Evolutionary conservation across 148 eudicot genomes (phyloP).

Genomic region (Persicaria maculosa): DNA sequence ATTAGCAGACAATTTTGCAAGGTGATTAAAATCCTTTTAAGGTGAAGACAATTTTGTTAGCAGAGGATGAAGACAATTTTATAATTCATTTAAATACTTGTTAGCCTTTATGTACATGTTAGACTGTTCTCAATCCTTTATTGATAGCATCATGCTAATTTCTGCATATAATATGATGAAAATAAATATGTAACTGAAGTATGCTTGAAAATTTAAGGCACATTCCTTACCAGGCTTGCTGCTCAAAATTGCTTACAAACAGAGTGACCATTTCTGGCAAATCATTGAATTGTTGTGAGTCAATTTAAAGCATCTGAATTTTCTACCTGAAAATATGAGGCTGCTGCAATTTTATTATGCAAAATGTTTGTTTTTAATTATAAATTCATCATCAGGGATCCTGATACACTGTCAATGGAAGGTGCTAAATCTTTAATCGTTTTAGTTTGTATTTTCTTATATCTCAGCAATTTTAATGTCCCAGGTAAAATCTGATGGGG

Average conservation of each 20-base stretch:
- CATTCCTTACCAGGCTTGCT: background rate
- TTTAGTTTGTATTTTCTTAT: background rate
- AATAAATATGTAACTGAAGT: background rate
- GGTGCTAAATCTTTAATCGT: background rate
- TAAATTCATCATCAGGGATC: background rate
- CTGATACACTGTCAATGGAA: background rate
- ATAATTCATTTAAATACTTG: too few relatives aligned
- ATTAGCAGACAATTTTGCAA: too few relatives aligned
- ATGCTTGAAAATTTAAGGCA: background rate
- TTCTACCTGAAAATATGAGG: background rate
- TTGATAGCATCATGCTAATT: background rate
- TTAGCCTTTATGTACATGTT: too few relatives aligned
- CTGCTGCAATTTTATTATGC: background rate
- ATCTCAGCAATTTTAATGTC: background rate
- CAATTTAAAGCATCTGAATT: background rate
- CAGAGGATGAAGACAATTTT: too few relatives aligned
- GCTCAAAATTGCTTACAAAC: background rate
- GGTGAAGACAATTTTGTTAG: too few relatives aligned
- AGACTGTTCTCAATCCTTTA: background rate
- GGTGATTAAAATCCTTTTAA: too few relatives aligned
- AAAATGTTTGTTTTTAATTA: background rate
- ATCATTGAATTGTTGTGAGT: background rate
- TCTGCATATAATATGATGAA: background rate
- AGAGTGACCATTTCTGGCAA: too few relatives aligned
- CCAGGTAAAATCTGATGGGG: constrained; percentile 70